phyloP scores from a whole-genome alignment of 169 alveolate species.

The Eimeria mitis region DNA sequence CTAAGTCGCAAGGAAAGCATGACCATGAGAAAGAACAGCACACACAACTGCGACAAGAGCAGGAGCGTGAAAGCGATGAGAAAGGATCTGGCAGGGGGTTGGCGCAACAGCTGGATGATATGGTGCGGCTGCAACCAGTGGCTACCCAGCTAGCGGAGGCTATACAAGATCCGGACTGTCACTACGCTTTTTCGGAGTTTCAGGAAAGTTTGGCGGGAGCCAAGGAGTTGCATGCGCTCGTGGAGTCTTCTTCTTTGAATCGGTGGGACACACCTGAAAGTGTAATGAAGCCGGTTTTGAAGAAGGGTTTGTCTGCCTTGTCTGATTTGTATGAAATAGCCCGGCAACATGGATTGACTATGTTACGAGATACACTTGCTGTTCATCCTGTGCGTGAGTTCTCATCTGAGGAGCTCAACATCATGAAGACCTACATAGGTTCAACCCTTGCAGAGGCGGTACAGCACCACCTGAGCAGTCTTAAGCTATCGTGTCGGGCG shows the following conservation, averaged over 20 bases:
- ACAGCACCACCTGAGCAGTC: neutral
- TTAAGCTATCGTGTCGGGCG: neutral
- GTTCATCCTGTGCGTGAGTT: neutral
- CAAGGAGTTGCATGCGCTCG: neutral
- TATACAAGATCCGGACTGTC: neutral
- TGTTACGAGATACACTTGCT: neutral
- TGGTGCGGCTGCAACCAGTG: slow-evolving; percentile 4
- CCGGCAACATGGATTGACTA: neutral
- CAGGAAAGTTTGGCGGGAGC: neutral
- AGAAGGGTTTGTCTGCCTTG: neutral
- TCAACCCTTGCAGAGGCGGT: slow-evolving; percentile 6
- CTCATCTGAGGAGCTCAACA: neutral
- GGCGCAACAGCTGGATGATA: neutral
- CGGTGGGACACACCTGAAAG: neutral
- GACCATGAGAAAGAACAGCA: neutral
- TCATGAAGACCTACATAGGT: slow-evolving; percentile 6
- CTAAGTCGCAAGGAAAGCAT: neutral
- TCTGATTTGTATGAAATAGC: neutral
- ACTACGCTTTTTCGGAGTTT: neutral
- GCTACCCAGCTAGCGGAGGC: slow-evolving; percentile 11
- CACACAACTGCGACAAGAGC: neutral
- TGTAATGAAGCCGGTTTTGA: neutral
- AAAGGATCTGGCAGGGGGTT: neutral
- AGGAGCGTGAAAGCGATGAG: neutral
- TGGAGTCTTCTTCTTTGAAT: neutral